These are phyloP conservation scores for Camptophora hylomeconis DNA, from an alignment of 2,329 filamentous ascomycete species.

Conservation along the genomic window DNA sequence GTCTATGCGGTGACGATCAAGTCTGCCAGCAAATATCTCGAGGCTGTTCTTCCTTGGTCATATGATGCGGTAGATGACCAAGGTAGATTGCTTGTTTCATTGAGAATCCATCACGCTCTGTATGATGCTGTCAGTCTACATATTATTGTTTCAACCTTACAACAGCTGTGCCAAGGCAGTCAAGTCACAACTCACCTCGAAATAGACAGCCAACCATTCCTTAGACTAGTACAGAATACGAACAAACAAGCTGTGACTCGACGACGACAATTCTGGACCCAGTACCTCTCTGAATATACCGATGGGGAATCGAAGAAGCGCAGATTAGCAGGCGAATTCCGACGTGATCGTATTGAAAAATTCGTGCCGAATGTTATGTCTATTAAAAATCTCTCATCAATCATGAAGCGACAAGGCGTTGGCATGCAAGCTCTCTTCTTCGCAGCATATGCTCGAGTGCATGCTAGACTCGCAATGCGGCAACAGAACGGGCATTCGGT, in stretches of 20 bases:
- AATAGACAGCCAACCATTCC: slow-evolving; percentile 16
- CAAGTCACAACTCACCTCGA: slow-evolving; percentile 11
- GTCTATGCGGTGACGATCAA: slow-evolving; percentile 9
- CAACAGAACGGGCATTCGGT: slow-evolving; percentile 1
- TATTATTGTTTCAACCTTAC: slow-evolving; percentile 43
- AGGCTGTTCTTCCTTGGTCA: slow-evolving; percentile 9
- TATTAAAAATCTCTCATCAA: slow-evolving; percentile 26
- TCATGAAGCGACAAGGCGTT: slow-evolving; percentile 41
- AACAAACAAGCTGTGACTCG: slow-evolving; percentile 12
- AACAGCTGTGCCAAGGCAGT: slow-evolving; percentile 27
- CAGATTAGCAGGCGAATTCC: slow-evolving; percentile 7
- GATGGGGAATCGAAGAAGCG: not conserved
- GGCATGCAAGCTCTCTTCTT: slow-evolving; percentile 65
- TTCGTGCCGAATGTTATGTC: slow-evolving; percentile 35
- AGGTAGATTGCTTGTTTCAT: slow-evolving; percentile 23
- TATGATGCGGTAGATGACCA: slow-evolving; percentile 1
- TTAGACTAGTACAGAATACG: slow-evolving; percentile 2
- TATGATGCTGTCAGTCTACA: slow-evolving; percentile 78
- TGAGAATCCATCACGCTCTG: slow-evolving; percentile 69
- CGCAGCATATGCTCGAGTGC: slow-evolving; percentile 50
- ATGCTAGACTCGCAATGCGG: slow-evolving; percentile 14
- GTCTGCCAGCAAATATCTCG: slow-evolving; percentile 11
- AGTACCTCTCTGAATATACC: slow-evolving; percentile 22
- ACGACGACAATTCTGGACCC: slow-evolving; percentile 32
- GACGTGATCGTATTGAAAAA: slow-evolving; percentile 23